These are phyloP conservation scores for Ceratocystis colombiana DNA, from an alignment of 2,329 filamentous ascomycete species.

Conservation along the genomic window DNA sequence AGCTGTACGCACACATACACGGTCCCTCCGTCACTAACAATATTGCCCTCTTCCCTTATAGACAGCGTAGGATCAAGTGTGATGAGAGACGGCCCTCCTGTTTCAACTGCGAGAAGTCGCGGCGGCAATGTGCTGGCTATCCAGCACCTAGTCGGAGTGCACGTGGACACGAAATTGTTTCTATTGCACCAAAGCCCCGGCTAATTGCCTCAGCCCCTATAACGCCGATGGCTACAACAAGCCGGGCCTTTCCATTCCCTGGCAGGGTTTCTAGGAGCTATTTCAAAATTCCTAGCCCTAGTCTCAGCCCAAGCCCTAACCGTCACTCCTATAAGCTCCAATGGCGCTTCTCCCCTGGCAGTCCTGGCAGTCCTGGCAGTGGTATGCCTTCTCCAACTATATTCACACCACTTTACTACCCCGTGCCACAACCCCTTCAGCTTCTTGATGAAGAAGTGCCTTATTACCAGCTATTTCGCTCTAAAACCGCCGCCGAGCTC, in stretches of 20 bases:
- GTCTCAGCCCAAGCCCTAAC: neutral
- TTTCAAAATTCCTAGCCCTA: conserved; percentile 4
- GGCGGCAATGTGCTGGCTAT: conserved; percentile 51
- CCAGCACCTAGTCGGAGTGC: conserved; percentile 45
- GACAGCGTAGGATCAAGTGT: conserved; percentile 54
- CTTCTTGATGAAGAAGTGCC: conserved; percentile 38
- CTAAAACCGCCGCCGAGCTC: conserved; percentile 51
- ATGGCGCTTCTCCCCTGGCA: neutral
- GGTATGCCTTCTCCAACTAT: neutral
- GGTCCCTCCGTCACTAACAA: conserved; percentile 6
- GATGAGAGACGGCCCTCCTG: conserved; percentile 54
- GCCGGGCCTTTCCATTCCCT: conserved; percentile 3
- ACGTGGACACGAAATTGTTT: conserved; percentile 39
- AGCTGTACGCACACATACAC: neutral
- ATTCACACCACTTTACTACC: conserved; percentile 21
- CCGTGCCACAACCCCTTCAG: conserved; percentile 15
- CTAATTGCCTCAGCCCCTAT: conserved; percentile 2
- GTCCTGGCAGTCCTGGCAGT: neutral
- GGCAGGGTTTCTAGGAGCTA: neutral
- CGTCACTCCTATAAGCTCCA: conserved; percentile 17
- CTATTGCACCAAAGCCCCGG: conserved; percentile 38
- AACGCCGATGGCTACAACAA: neutral
- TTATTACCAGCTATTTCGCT: conserved; percentile 54
- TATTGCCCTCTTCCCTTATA: conserved; percentile 29
- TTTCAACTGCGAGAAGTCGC: conserved; percentile 49